Evolutionary conservation across 768 basidiomycete species (phyloP), one percentile per base, ranked within the genome.

Genomic region (Hydnomerulius pinastri): DNA sequence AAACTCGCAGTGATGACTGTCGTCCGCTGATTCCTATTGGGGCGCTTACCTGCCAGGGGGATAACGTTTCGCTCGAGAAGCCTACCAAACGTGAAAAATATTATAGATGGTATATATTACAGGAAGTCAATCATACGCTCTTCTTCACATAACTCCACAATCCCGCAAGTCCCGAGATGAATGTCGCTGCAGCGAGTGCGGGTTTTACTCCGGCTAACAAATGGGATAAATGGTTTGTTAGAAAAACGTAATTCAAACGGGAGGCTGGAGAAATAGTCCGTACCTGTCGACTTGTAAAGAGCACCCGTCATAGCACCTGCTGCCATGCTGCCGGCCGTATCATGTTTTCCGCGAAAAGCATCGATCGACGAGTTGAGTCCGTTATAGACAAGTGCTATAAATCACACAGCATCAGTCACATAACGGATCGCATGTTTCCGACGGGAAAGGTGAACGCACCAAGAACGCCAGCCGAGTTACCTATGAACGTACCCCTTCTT

Each of bases 381-480:
- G 72, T 99, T 99, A 77, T 99, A 99, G 60, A 88, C 81, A 59
- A 99, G 83, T 48, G 96, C 96, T 99, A 68, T 56, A 56, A 58
- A 50, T 58, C 33, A 67, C 38, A 7, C 69, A 68, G 58, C 64
- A 65, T 71, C 53, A 63, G 63, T 65, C 71, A 75, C 59, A 71
- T 67, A 68, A 67, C 64, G 65, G 46, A 42, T 54, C 45, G 25
- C 52, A 42, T 32, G 36, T 47, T 59, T 61, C 65, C 65, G 62
- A 65, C 64, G 65, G 62, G 55, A 60, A 69, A 54, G 60, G 56
- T 51, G 56, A 67, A 81, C 90, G 71, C 63, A 98, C 97, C 97
- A 56, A 98, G 77, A 55, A 98, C 91, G 69, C 97, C 97, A 68
- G 95, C 91, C 65, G 93, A 97, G 77, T 98, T 99, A 64, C 94